Evolutionary conservation across 2,329 filamentous ascomycete genomes (phyloP), one percentile per base, ranked within the genome.

Genomic region (Aspergillus costaricaensis): DNA sequence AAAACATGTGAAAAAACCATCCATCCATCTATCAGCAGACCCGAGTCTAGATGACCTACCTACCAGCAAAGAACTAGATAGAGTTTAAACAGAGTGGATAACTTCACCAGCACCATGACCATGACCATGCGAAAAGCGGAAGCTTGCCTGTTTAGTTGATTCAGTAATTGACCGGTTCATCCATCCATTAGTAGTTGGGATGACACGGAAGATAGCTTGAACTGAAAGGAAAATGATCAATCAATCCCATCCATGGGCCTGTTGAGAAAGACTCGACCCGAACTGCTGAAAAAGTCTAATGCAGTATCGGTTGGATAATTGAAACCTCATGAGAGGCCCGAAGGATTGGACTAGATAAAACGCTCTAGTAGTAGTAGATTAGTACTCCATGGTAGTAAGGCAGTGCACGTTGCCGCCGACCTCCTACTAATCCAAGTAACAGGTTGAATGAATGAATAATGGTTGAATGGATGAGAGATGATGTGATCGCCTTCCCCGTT

Each of bases 291-390:
- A 27, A 49, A 49, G 44, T 50, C 47, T 50, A 50, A 50, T 12
- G 47, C 25, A 50, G 47, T 50, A 50, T 50, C 47, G 47, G 47
- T 50, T 50, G 15, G 47, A 50, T 50, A 50, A 50, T 50, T 19
- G 47, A 50, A 50, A 50, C 47, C 47, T 49, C 19, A 23, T 17
- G 44, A 23, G 19, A 15, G 23, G 21, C 12, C 32, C n/a, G n/a
- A 30, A 50, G 47, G 47, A 50, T 50, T 30, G 47, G 47, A 27
- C 25, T 27, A 50, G 17, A 50, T 27, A 17, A 50, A 50, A 17
- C 14, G 25, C 47, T 50, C 47, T 49, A 49, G 47, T 27, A 27
- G 25, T 25, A 25, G 25, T 27, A 27, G 25, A 27, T 27, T 23
- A 23, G 25, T 17, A n/a, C 44, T 15, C 44, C 44, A 48, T 48